Base-by-base conservation (phyloP, 208 protist species). In the Angomonas ambiguus region DNA sequence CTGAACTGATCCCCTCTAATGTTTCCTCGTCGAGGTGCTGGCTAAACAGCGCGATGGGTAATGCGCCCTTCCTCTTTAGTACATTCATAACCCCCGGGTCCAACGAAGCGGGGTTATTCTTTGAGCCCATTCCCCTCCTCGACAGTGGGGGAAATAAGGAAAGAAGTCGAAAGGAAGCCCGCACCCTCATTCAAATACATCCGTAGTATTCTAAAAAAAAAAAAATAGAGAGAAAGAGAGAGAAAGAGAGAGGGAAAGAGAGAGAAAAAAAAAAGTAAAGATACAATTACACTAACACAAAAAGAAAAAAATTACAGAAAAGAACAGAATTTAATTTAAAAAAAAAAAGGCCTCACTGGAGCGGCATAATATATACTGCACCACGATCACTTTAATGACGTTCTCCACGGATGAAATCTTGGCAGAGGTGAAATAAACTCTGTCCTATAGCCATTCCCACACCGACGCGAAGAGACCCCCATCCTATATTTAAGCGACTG, bases 361-460 rank as follows among this genome's bases (percentile, higher is more conserved):
- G n/a, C n/a, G n/a, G n/a, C n/a, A n/a, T n/a, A n/a, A n/a, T n/a
- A n/a, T n/a, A n/a, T n/a, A n/a, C n/a, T n/a, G n/a, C n/a, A n/a
- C n/a, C n/a, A n/a, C n/a, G n/a, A 30, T 20, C 49, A 6, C 6
- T 20, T 55, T 20, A 31, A 18, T 35, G 51, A 20, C 65, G 66
- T 0, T 74, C 41, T 32, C 57, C 65, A 18, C 72, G 58, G 11
- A 58, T 69, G 30, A 79, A 67, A 58, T 92, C 78, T 61, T 96
- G 91, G 8, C 76, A 55, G 1, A 91, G 61, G 65, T 91, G 80
- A 48, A 96, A 96, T 18, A 91, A 48, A 33, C 80, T 86, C 67
- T 96, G 91, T 2, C 83, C 78, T 56, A 94, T 81, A 2, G 91
- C 87, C 91, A 96, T 94, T 2, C 91, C 91, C 1, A 96, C 62